phyloP scores from a whole-genome alignment of 129 eudicot genomes.

The Flaveria robusta region DNA sequence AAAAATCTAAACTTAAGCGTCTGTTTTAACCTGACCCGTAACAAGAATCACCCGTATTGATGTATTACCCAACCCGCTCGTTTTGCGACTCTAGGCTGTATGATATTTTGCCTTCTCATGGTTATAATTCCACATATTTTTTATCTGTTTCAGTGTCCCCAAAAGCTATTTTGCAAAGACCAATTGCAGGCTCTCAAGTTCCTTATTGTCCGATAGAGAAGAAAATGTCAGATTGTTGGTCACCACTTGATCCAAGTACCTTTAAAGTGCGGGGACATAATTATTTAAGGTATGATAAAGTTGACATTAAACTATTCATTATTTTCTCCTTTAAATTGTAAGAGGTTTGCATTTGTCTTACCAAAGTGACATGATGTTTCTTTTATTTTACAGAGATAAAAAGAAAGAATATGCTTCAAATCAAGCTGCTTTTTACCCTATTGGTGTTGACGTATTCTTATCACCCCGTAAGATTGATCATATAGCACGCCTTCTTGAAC shows the following conservation, averaged over 20 bases:
- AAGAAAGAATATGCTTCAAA: slow-evolving; percentile 83
- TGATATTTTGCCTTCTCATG: background rate
- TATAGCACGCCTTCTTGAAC: slow-evolving; percentile 86
- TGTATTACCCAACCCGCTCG: background rate
- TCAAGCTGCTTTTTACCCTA: slow-evolving; percentile 76
- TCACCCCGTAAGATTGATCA: slow-evolving; percentile 82
- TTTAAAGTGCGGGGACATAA: slow-evolving; percentile 82
- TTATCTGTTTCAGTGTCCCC: slow-evolving; percentile 60
- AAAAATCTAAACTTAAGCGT: background rate
- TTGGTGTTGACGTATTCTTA: slow-evolving; percentile 83
- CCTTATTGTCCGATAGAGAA: slow-evolving; percentile 72
- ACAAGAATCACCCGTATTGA: background rate
- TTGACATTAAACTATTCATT: slow-evolving; percentile 8
- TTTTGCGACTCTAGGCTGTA: slow-evolving; percentile 11
- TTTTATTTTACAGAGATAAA: slow-evolving; percentile 69
- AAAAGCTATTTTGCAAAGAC: slow-evolving; percentile 70
- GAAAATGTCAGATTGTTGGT: slow-evolving; percentile 80
- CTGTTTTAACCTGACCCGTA: background rate
- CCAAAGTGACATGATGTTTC: background rate
- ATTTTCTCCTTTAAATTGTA: background rate
- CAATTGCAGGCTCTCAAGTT: slow-evolving; percentile 91
- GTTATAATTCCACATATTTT: slow-evolving; percentile 14
- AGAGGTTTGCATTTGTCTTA: background rate
- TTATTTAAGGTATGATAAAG: slow-evolving; percentile 50
- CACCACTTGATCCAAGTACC: slow-evolving; percentile 70